Percentiles rank a stretch among this genome's conserved stretches.
Evolutionary conservation across 768 basidiomycete genomes (phyloP).

Genomic region (Mycena capillaripes): DNA sequence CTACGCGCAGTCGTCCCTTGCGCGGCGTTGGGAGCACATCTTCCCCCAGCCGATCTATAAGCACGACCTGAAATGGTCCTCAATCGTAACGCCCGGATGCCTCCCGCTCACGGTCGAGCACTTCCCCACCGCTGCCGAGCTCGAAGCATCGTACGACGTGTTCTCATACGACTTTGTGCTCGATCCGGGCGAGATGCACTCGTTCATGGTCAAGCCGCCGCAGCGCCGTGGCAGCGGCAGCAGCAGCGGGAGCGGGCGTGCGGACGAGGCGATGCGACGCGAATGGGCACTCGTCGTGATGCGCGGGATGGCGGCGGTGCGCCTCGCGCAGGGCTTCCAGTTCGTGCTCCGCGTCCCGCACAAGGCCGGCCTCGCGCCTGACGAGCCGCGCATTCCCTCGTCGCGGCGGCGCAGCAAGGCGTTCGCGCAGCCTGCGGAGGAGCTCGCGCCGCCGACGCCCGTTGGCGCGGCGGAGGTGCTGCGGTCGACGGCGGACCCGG

Average conservation of each 20-base stretch:
- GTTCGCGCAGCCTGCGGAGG: conserved; percentile 65
- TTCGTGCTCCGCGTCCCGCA: conserved; percentile 75
- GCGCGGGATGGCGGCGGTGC: conserved; percentile 93
- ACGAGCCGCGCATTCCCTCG: conserved; percentile 42
- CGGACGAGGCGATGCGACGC: conserved; percentile 68
- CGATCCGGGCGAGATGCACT: conserved; percentile 86
- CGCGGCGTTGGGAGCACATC: conserved; percentile 91
- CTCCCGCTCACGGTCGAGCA: conserved; percentile 93
- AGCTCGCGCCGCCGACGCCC: conserved; percentile 61
- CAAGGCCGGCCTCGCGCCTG: conserved; percentile 36
- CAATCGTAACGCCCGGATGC: conserved; percentile 87
- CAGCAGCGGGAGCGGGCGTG: not conserved
- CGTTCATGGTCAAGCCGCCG: conserved; percentile 82
- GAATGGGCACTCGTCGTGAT: conserved; percentile 87
- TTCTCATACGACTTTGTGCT: conserved; percentile 92
- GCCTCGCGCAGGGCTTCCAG: conserved; percentile 95
- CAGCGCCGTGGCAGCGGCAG: conserved; percentile 44
- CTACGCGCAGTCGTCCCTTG: conserved; percentile 79
- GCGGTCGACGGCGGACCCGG: conserved; percentile 72
- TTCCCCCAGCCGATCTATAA: conserved; percentile 81
- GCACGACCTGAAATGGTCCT: conserved; percentile 94
- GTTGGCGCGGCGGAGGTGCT: conserved; percentile 77
- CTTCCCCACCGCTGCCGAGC: conserved; percentile 82
- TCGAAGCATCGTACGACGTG: conserved; percentile 83
- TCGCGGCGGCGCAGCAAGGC: conserved; percentile 65